Conservation (phyloP, 2,329 filamentous ascomycete species). For the Scedosporium minutisporum region DNA sequence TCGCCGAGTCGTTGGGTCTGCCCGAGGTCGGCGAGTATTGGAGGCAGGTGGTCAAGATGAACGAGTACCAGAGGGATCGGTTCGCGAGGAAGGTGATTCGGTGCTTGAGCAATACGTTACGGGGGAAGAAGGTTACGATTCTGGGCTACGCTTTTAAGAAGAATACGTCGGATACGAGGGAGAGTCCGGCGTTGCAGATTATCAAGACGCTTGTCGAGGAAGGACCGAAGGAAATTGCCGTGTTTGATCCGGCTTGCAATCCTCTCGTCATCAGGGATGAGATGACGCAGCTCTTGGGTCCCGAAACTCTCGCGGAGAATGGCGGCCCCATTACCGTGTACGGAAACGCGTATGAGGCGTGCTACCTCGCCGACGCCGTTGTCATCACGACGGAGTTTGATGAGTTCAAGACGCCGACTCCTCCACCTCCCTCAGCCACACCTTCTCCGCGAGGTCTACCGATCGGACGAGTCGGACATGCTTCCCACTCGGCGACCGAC, state of each 20-base stretch:
- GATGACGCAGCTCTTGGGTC: slow-evolving; percentile 34
- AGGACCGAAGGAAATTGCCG: slow-evolving; percentile 50
- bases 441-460: slow-evolving; percentile 10
- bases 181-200: slow-evolving; percentile 59
- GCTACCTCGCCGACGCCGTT: slow-evolving; percentile 36
- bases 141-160: slow-evolving; percentile 76
- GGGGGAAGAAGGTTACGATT: slow-evolving; percentile 61
- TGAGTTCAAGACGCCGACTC: slow-evolving; percentile 38
- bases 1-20: slow-evolving; percentile 60
- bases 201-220: slow-evolving; percentile 58
- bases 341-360: slow-evolving; percentile 39
- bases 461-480: neutral
- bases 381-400: slow-evolving; percentile 48
- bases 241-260: slow-evolving; percentile 59
- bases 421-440: slow-evolving; percentile 12
- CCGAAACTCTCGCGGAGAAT: slow-evolving; percentile 21
- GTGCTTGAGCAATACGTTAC: slow-evolving; percentile 58
- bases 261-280: slow-evolving; percentile 39
- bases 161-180: slow-evolving; percentile 65
- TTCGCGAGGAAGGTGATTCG: slow-evolving; percentile 58
- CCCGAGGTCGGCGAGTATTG: slow-evolving; percentile 68
- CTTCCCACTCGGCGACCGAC: neutral
- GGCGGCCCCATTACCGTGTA: slow-evolving; percentile 37
- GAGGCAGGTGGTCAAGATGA: slow-evolving; percentile 64
- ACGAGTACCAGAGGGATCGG: slow-evolving; percentile 62